Conservation (phyloP, 192 early-diverging fungal genomes). For the Umbelopsis sp. region DNA sequence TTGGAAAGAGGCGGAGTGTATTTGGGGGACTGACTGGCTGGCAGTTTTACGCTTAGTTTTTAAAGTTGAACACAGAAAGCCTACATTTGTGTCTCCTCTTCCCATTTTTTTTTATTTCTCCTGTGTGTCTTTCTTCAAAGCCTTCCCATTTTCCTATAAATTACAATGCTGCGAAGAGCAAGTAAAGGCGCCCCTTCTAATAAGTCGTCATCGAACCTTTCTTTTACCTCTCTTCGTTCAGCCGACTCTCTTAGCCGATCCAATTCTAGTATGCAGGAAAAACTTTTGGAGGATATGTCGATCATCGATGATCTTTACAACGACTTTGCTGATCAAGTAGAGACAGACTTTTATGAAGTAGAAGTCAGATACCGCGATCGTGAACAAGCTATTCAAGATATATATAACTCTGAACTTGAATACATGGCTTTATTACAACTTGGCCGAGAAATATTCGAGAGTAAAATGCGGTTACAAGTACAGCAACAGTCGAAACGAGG, state of each 20-base stretch:
- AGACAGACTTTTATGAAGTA: conserved; percentile 7
- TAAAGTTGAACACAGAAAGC: conserved; percentile 7
- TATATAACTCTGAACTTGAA: conserved; percentile 8
- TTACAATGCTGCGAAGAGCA: conserved; percentile 1
- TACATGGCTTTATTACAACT: conserved; percentile 14
- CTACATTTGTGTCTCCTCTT: conserved; percentile 14
- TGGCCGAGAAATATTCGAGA: neutral
- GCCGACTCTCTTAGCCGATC: neutral
- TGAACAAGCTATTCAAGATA: conserved; percentile 14
- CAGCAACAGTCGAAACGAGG: conserved; percentile 14
- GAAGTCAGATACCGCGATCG: conserved; percentile 15
- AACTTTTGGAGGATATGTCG: conserved; percentile 21
- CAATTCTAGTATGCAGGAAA: conserved; percentile 11
- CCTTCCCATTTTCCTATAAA: neutral
- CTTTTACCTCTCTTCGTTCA: neutral
- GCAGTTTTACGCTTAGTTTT: neutral
- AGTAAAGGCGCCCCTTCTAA: conserved; percentile 4
- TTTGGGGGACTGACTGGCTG: neutral
- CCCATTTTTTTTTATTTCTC: neutral
- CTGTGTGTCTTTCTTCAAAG: neutral
- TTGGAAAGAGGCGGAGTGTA: conserved; percentile 16
- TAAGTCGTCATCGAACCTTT: neutral
- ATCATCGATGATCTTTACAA: conserved; percentile 28
- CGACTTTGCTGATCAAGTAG: conserved; percentile 13
- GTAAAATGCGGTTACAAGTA: neutral